These are phyloP conservation scores for Ustilago esculenta DNA, from an alignment of 1,284 basidiomycete genomes.

Conservation along the genomic window DNA sequence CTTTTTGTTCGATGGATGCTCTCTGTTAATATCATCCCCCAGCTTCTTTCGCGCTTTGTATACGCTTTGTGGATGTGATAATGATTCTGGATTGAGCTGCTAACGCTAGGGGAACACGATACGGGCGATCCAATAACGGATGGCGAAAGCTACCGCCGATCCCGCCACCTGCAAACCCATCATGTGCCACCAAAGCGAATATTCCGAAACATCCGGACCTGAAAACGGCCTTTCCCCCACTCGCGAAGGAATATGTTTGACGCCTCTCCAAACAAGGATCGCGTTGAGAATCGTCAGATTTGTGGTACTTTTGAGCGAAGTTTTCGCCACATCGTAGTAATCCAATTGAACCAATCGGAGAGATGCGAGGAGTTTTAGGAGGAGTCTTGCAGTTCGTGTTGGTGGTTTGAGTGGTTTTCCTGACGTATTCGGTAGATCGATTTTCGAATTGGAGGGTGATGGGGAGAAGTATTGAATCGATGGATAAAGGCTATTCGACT, in stretches of 20 bases:
- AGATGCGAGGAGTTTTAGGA: slow-evolving; percentile 29
- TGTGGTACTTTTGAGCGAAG: slow-evolving; percentile 47
- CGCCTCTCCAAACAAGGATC: slow-evolving; percentile 57
- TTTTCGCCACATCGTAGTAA: slow-evolving; percentile 8
- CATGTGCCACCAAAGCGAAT: slow-evolving; percentile 46
- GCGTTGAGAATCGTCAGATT: slow-evolving; percentile 65
- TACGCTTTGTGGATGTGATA: not conserved
- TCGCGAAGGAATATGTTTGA: slow-evolving; percentile 2
- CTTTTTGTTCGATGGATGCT: too few relatives aligned
- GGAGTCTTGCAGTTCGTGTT: slow-evolving; percentile 2
- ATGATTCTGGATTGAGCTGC: too few relatives aligned
- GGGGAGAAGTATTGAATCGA: slow-evolving; percentile 46
- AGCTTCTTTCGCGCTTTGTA: slow-evolving; percentile 2
- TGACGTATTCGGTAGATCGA: slow-evolving; percentile 16
- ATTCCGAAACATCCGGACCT: slow-evolving; percentile 48
- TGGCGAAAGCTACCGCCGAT: slow-evolving; percentile 54
- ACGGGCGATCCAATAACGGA: slow-evolving; percentile 60
- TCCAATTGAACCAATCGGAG: slow-evolving; percentile 45
- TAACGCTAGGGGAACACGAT: slow-evolving; percentile 51
- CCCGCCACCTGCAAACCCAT: slow-evolving; percentile 58
- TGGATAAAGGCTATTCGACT: slow-evolving; percentile 39
- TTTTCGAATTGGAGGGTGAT: not conserved
- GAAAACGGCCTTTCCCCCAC: slow-evolving; percentile 1
- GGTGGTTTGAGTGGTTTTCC: slow-evolving; percentile 12
- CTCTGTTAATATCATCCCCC: too few relatives aligned